Evolutionary conservation across 805 yeast species (phyloP), one percentile per base, ranked within the genome.

Genomic region (Yarrowia sp.): DNA sequence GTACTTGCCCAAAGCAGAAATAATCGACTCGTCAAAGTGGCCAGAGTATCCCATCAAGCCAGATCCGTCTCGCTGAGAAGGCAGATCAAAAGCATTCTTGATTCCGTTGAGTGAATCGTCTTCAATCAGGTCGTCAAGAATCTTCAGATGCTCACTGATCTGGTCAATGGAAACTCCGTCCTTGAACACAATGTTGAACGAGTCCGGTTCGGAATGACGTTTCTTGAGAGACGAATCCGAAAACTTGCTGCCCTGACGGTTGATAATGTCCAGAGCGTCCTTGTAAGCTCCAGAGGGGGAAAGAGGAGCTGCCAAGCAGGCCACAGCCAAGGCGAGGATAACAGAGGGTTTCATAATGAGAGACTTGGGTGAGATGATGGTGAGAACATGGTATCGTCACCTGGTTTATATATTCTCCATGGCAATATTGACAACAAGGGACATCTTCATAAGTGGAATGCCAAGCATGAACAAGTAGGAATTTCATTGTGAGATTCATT

Each of bases 151-250:
- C 9, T 35, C 57, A 8, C 13, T 13, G 17, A 50, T 50, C 57
- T 50, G 57, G 57, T 50, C 57, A 7, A 50, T 50, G 33, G 57
- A 50, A 9, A 50, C 57, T n/a, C 57, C 57, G 14, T 50, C 57
- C 41, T 50, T 50, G 57, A 50, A 50, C 14, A 50, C 17, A n/a
- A 50, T 36, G 57, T 50, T 50, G 57, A 50, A 50, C 32, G 33
- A 1, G 13, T 50, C 57, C 22, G 57, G 57, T 9, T 50, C 57
- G 9, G 35, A 8, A 22, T 50, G 57, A 22, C 57, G 57, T 33
- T 50, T 50, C 22, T 31, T 31, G 13, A 50, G 57, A 14, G 14
- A 8, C 8, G 33, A 15, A 13, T 50, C 57, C 18, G 6, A 14
- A 33, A 50, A 50, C 57, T 50, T 50, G 32, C 43, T 13, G 5